A percentile compares a stretch with the other conserved stretches of the same genome.
These are phyloP conservation scores for Volvariella volvacea DNA, from an alignment of 1,284 basidiomycete genomes.

Conservation along the genomic window DNA sequence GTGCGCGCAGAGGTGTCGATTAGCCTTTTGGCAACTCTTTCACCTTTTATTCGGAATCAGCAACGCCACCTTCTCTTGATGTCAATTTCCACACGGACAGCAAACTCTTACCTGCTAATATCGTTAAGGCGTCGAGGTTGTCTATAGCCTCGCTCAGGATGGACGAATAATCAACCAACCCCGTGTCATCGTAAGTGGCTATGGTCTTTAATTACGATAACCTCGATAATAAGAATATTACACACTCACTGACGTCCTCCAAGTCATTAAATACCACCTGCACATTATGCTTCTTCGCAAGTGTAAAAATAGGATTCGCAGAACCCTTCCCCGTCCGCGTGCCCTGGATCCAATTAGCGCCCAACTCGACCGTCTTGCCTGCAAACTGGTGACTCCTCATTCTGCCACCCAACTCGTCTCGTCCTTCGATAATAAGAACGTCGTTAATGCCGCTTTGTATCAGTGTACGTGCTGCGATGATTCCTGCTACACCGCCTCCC, in stretches of 20 bases:
- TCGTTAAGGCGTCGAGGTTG: slow-evolving; percentile 31
- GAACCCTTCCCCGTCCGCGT: slow-evolving; percentile 43
- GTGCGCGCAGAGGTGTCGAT: slow-evolving; percentile 44
- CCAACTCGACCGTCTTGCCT: slow-evolving; percentile 47
- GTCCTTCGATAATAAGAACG: slow-evolving; percentile 60
- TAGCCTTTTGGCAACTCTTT: slow-evolving; percentile 32
- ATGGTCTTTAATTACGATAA: not conserved
- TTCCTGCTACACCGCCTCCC: slow-evolving; percentile 62
- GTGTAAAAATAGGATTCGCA: slow-evolving; percentile 51
- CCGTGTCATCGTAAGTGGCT: slow-evolving; percentile 49
- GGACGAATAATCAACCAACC: slow-evolving; percentile 38
- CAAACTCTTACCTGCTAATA: no score
- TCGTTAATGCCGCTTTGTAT: slow-evolving; percentile 47
- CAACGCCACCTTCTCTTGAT: no score
- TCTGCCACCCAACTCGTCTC: slow-evolving; percentile 54
- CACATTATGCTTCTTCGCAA: slow-evolving; percentile 57
- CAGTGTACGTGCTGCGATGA: slow-evolving; percentile 61
- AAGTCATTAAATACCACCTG: no score
- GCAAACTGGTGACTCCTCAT: slow-evolving; percentile 44
- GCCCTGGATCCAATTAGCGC: slow-evolving; percentile 71
- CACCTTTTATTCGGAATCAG: no score
- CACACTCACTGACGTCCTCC: no score
- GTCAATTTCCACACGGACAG: no score
- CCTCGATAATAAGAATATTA: no score
- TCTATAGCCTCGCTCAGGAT: slow-evolving; percentile 34